A percentile compares a stretch with the other conserved stretches of the same genome.
Conservation (phyloP, 1,284 basidiomycete genomes). For the Malassezia sp. region DNA sequence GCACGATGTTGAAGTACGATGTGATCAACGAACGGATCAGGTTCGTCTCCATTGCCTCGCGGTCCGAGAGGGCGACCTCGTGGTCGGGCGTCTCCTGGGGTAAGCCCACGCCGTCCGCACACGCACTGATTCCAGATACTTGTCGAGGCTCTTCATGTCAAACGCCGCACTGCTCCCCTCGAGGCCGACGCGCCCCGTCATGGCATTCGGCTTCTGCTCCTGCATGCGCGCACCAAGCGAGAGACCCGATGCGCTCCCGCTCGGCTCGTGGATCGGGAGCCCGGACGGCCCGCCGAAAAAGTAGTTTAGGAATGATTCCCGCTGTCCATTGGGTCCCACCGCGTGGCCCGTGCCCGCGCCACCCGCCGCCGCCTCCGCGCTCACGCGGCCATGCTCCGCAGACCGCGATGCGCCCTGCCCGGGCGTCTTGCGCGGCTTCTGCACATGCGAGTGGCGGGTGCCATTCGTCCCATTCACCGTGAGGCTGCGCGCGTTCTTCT, state of each 20-base stretch:
- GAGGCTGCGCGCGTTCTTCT: constrained; percentile 12
- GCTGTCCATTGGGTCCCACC: constrained; percentile 3
- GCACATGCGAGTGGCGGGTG: background rate
- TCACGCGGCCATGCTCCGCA: background rate
- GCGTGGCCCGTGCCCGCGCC: background rate
- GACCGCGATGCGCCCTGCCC: background rate
- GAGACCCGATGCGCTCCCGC: constrained; percentile 20
- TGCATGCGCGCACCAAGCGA: constrained; percentile 10
- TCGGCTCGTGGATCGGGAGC: constrained; percentile 27
- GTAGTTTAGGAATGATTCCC: constrained; percentile 44
- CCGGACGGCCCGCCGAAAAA: constrained; percentile 42
- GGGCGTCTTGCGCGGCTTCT: background rate
- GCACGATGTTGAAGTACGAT: constrained; percentile 89
- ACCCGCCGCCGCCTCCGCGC: constrained; percentile 14
- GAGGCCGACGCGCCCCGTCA: constrained; percentile 54
- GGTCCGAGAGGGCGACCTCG: constrained; percentile 55
- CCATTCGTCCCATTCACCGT: constrained; percentile 15
- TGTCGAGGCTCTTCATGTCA: constrained; percentile 97
- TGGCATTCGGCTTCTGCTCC: constrained; percentile 24
- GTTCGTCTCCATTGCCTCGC: constrained; percentile 91
- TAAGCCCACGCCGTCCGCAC: too few species aligned
- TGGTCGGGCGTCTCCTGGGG: constrained; percentile 30
- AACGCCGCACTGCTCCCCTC: constrained; percentile 76
- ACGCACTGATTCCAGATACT: constrained; percentile 59
- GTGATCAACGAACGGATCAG: constrained; percentile 87